Base-by-base conservation (phyloP, 805 yeast genomes). In the Wickerhamiella lipophila region DNA sequence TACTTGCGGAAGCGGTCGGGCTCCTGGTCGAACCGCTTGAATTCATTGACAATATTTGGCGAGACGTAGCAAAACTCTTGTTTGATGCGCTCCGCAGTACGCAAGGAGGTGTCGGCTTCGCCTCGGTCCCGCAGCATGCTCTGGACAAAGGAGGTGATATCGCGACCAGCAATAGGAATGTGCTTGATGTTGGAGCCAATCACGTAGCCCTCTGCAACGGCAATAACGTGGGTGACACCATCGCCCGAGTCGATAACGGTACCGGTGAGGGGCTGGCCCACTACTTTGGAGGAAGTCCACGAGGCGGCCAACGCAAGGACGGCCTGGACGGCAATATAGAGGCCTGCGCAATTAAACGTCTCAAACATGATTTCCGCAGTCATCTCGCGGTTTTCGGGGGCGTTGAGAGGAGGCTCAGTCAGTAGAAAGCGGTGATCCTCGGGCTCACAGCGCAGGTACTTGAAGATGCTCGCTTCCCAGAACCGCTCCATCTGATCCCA, bases 401-500 rank as follows among this genome's bases (percentile, higher is more conserved):
- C 96, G 62, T 92, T 92, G 56, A 92, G 76, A 19, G 99, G 99
- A 9, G 99, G 99, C 69, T 92, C 99, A 46, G 99, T 92, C 51
- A 92, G 69, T 50, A 92, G 70, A 67, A 92, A 92, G 63, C 85
- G 87, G 63, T 92, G 99, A 67, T 92, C 99, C 66, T 92, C 99
- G 13, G 99, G 99, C 68, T 92, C 98, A 64, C 97, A 86, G 65
- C 96, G 79, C 58, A 92, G 75, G 64, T 92, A 92, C 69, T 92
- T 89, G 72, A 92, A 92, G 61, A 92, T 88, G 42, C 95, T 85
- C 60, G 84, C 83, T 63, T 92, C 97, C 98, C 98, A 92, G 67
- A 87, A 89, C 64, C 98, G 76, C 67, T 92, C 98, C 98, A 92
- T 92, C 63, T 92, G 96, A 69, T 92, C 98, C 98, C 98, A 92